Conservation (phyloP, 164 flowering plant species). For the Piper betle region DNA sequence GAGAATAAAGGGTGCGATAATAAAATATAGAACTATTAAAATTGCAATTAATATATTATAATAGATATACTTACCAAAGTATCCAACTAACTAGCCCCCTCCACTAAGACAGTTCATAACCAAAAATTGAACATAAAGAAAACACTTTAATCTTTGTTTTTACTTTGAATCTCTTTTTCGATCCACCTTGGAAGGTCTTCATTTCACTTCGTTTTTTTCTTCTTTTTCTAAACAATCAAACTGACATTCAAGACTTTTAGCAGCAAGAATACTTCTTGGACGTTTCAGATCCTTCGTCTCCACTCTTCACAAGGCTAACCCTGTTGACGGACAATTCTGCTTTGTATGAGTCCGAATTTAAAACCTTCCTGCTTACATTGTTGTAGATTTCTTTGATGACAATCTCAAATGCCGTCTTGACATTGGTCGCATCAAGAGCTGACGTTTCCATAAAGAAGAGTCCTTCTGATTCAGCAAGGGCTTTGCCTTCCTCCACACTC, state of each 20-base stretch:
- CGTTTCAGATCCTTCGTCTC: constrained; percentile 18
- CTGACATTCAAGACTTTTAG: constrained; percentile 7
- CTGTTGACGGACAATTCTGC: constrained; percentile 29
- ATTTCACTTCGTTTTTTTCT: too few relatives aligned
- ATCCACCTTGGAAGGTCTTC: not conserved
- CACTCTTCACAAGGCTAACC: constrained; percentile 26
- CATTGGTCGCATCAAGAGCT: constrained; percentile 34
- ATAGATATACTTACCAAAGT: too few relatives aligned
- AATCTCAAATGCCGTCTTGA: constrained; percentile 29
- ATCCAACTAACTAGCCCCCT: too few relatives aligned
- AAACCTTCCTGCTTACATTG: constrained; percentile 33
- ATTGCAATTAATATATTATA: too few relatives aligned
- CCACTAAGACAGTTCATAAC: not conserved
- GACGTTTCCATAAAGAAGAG: constrained; percentile 40
- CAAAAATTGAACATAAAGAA: not conserved
- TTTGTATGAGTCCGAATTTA: constrained; percentile 32
- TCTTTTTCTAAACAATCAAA: too few relatives aligned
- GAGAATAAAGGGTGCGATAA: too few relatives aligned
- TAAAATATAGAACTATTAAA: too few relatives aligned
- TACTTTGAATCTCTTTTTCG: not conserved
- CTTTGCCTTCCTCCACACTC: constrained; percentile 31
- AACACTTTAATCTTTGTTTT: not conserved
- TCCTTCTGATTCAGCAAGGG: constrained; percentile 34
- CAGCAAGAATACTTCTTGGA: constrained; percentile 25
- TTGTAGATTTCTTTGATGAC: constrained; percentile 30